Percentiles rank a stretch among this genome's conserved stretches.
Evolutionary conservation across 2,329 filamentous ascomycete species (phyloP).

Genomic region (Colletotrichum sojae): DNA sequence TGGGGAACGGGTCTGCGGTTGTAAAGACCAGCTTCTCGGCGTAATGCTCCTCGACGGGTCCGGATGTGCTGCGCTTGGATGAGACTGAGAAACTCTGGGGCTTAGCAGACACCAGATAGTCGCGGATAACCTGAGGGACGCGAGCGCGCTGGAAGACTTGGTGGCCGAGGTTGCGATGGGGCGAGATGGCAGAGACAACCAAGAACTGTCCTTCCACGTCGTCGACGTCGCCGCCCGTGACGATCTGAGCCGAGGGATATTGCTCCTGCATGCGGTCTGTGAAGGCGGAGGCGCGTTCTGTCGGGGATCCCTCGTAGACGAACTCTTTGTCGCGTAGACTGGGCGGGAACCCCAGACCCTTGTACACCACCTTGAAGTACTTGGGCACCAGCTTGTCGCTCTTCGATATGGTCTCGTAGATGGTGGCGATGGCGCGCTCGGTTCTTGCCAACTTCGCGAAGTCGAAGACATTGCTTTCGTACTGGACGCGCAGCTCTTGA

Average conservation of each 20-base stretch:
- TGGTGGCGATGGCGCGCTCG: slow-evolving; percentile 90
- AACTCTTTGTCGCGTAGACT: slow-evolving; percentile 91
- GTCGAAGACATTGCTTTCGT: slow-evolving; percentile 90
- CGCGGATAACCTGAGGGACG: slow-evolving; percentile 85
- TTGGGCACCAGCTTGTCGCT: slow-evolving; percentile 83
- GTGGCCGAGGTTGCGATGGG: slow-evolving; percentile 85
- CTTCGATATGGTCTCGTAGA: slow-evolving; percentile 90
- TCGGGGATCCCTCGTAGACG: slow-evolving; percentile 86
- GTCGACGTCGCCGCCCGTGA: slow-evolving; percentile 77
- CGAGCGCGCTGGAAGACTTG: slow-evolving; percentile 91
- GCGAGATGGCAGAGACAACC: slow-evolving; percentile 83
- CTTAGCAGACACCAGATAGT: slow-evolving; percentile 85
- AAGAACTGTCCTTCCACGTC: slow-evolving; percentile 93
- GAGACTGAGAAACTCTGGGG: slow-evolving; percentile 86
- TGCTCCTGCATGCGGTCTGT: slow-evolving; percentile 93
- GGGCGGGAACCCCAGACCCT: slow-evolving; percentile 87
- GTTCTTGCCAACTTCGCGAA: slow-evolving; percentile 92
- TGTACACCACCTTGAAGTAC: slow-evolving; percentile 93
- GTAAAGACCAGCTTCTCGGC: slow-evolving; percentile 89
- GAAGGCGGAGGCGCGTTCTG: slow-evolving; percentile 84
- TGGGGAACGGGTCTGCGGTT: slow-evolving; percentile 89
- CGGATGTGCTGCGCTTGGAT: slow-evolving; percentile 77
- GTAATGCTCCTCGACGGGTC: slow-evolving; percentile 79
- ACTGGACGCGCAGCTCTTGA: slow-evolving; percentile 91
- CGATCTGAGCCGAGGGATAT: slow-evolving; percentile 87